Evolutionary conservation across 208 protist genomes (phyloP).

Genomic region (Leishmania mexicana): DNA sequence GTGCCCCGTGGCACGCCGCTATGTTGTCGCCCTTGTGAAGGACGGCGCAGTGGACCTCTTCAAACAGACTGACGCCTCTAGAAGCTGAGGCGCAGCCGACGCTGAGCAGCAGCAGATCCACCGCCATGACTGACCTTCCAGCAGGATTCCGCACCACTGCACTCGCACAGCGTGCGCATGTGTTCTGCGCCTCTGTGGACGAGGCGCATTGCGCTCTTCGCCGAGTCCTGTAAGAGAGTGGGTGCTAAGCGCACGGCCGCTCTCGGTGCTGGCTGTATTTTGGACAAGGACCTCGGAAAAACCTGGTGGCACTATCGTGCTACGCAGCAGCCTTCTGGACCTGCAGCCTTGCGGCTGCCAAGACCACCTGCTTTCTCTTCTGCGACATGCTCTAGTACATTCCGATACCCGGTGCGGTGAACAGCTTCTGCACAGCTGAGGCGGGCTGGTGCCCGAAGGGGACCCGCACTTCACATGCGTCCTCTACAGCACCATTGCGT

Average conservation of each 20-base stretch:
- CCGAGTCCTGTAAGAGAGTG: constrained; percentile 29
- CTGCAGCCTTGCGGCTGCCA: constrained; percentile 38
- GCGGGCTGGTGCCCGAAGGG: constrained; percentile 34
- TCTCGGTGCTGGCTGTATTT: constrained; percentile 46
- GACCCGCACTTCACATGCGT: constrained; percentile 45
- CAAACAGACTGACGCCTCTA: background rate
- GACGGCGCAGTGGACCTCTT: background rate
- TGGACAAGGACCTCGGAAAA: constrained; percentile 46
- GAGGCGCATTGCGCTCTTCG: constrained; percentile 42
- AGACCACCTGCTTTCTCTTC: constrained; percentile 48
- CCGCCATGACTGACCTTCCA: background rate
- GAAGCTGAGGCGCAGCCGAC: background rate
- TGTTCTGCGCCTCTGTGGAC: constrained; percentile 26
- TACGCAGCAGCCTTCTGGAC: constrained; percentile 37
- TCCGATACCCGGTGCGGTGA: constrained; percentile 39
- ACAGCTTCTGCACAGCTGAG: constrained; percentile 44
- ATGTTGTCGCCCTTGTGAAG: background rate
- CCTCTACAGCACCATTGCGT: constrained; percentile 56
- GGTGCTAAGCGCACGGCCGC: constrained; percentile 36
- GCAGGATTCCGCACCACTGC: constrained; percentile 10
- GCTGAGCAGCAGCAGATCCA: background rate
- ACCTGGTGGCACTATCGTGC: constrained; percentile 36
- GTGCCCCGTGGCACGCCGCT: background rate
- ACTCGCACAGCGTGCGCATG: constrained; percentile 29
- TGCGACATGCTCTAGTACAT: constrained; percentile 47